A percentile compares a stretch with the other conserved stretches of the same genome.
phyloP scores from a whole-genome alignment of 257 asterid genomes.

The Fraxinus excelsior region DNA sequence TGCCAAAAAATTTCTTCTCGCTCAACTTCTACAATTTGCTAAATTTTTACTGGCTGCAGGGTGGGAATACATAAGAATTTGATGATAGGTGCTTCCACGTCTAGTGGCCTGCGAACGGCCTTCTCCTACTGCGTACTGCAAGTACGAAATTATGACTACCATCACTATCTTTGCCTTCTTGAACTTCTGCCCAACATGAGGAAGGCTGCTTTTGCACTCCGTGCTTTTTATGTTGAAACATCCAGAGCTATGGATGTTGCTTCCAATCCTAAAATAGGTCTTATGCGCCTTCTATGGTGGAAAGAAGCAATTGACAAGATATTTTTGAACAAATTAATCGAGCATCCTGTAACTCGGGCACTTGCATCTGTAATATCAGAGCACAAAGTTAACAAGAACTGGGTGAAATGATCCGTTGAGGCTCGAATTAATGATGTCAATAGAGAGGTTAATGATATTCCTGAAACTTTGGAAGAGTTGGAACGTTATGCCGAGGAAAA shows the following conservation, averaged over 20 bases:
- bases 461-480: conserved; percentile 61
- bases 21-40: not conserved
- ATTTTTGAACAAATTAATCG: conserved; percentile 62
- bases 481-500: conserved; percentile 83
- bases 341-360: conserved; percentile 94
- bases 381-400: conserved; percentile 63
- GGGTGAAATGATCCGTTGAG: conserved; percentile 84
- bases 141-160: conserved; percentile 84
- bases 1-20: not conserved
- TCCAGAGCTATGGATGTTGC: conserved; percentile 90
- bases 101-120: conserved; percentile 56
- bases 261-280: conserved; percentile 93
- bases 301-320: conserved; percentile 86
- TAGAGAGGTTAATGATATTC: conserved; percentile 59
- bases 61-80: conserved; percentile 6
- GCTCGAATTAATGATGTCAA: conserved; percentile 84
- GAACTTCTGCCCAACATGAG: conserved; percentile 87
- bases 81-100: conserved; percentile 56
- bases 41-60: conserved; percentile 28
- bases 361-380: conserved; percentile 62
- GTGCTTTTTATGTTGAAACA: conserved; percentile 88
- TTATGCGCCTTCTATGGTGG: conserved; percentile 97
- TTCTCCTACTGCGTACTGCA: conserved; percentile 87
- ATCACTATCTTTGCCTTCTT: conserved; percentile 94
- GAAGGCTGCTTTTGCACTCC: conserved; percentile 82